Conservation (phyloP, 768 basidiomycete genomes). For the Boletus barrowsii region DNA sequence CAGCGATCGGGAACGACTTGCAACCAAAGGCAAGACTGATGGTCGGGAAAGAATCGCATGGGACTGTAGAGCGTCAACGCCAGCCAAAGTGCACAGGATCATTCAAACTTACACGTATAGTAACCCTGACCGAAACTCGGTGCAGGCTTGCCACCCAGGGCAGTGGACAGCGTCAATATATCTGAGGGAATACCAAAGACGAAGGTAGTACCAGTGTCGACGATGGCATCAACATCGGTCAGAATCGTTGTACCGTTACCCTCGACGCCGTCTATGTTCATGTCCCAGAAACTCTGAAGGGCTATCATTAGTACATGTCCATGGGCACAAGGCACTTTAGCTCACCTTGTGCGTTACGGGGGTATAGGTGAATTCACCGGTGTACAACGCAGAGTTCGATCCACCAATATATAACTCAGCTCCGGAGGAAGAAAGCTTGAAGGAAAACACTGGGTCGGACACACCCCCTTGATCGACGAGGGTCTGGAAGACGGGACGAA, state of each 20-base stretch:
- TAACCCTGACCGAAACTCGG: slow-evolving; percentile 19
- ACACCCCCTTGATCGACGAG: slow-evolving; percentile 17
- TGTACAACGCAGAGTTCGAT: slow-evolving; percentile 35
- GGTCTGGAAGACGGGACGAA: slow-evolving; percentile 29
- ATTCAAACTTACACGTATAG: slow-evolving; percentile 30
- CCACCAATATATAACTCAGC: slow-evolving; percentile 42
- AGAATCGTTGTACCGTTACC: neutral
- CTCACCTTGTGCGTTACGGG: slow-evolving; percentile 26
- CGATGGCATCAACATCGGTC: too few relatives aligned
- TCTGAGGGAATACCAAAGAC: too few relatives aligned
- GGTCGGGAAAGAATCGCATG: slow-evolving; percentile 26
- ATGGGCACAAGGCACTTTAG: too few relatives aligned
- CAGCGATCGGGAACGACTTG: slow-evolving; percentile 31
- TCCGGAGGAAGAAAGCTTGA: slow-evolving; percentile 21
- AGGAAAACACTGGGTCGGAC: slow-evolving; percentile 26
- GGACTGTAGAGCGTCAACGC: slow-evolving; percentile 12
- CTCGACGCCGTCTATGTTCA: slow-evolving; percentile 9
- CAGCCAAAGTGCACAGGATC: neutral
- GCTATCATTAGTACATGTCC: slow-evolving; percentile 1
- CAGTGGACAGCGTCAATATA: neutral
- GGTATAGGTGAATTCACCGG: slow-evolving; percentile 34
- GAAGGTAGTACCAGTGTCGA: too few relatives aligned
- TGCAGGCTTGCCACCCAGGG: slow-evolving; percentile 5
- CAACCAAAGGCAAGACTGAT: slow-evolving; percentile 38
- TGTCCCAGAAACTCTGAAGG: slow-evolving; percentile 12